phyloP scores from a whole-genome alignment of 2,329 filamentous ascomycete genomes.

The Penicillium sp. region DNA sequence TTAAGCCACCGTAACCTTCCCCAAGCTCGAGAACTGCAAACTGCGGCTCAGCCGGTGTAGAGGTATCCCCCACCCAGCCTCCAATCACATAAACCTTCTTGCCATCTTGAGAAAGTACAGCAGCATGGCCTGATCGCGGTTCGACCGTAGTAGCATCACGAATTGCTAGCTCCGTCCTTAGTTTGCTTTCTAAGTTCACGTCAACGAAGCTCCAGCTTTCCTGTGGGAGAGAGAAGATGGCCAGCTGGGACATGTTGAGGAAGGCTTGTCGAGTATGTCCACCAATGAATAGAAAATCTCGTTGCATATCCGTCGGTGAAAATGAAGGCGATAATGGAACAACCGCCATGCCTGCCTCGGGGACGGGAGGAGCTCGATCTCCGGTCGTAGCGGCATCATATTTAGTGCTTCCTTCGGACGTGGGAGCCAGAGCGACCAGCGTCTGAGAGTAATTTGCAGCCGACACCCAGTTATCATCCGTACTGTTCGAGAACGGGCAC shows the following conservation, averaged over 20 bases:
- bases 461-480: slow-evolving; percentile 64
- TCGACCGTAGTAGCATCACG: slow-evolving; percentile 63
- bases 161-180: slow-evolving; percentile 62
- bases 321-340: slow-evolving; percentile 73
- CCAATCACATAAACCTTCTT: slow-evolving; percentile 77
- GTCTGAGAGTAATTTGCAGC: slow-evolving; percentile 77
- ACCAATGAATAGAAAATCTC: slow-evolving; percentile 79
- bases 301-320: slow-evolving; percentile 69
- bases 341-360: slow-evolving; percentile 85
- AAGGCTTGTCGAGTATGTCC: slow-evolving; percentile 84
- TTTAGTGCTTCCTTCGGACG: slow-evolving; percentile 44
- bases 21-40: slow-evolving; percentile 77
- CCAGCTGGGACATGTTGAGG: slow-evolving; percentile 91
- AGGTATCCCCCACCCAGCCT: slow-evolving; percentile 87
- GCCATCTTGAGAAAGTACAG: slow-evolving; percentile 79
- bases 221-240: slow-evolving; percentile 83
- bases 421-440: slow-evolving; percentile 66
- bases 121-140: slow-evolving; percentile 85
- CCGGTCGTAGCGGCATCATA: slow-evolving; percentile 46
- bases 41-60: slow-evolving; percentile 78
- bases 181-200: slow-evolving; percentile 55
- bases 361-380: slow-evolving; percentile 67
- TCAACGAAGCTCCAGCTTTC: slow-evolving; percentile 82
- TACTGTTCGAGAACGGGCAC: slow-evolving; percentile 65
- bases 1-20: slow-evolving; percentile 66